phyloP scores from a whole-genome alignment of 2,329 filamentous ascomycete genomes.

The Colletotrichum chrysophilum region DNA sequence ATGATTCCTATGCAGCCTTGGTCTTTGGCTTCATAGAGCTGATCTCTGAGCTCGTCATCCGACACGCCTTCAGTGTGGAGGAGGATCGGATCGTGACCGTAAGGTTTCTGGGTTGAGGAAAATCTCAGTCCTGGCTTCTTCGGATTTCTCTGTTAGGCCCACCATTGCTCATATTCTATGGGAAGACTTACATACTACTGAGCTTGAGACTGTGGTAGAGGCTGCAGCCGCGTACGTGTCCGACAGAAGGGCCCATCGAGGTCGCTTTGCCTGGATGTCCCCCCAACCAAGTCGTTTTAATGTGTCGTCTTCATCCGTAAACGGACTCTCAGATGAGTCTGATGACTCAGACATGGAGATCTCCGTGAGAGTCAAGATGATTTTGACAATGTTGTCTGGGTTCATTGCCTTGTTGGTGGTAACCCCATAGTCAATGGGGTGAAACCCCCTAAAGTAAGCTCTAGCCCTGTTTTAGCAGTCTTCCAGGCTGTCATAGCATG shows the following conservation, averaged over 20 bases:
- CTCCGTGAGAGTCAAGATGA: conserved; percentile 24
- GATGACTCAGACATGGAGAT: conserved; percentile 18
- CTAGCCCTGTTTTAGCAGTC: neutral
- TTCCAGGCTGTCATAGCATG: neutral
- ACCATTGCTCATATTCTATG: neutral
- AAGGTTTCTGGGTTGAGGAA: neutral
- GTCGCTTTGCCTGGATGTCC: conserved; percentile 23
- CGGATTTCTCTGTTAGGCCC: neutral
- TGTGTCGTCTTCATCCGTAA: conserved; percentile 21
- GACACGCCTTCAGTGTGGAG: conserved; percentile 23
- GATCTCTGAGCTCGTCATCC: conserved; percentile 18
- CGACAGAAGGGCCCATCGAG: conserved; percentile 25
- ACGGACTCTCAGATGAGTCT: conserved; percentile 18
- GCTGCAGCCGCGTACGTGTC: conserved; percentile 27
- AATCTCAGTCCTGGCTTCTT: neutral
- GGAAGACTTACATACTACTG: conserved; percentile 13
- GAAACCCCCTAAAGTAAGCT: conserved; percentile 24
- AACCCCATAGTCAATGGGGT: conserved; percentile 26
- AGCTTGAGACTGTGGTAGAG: conserved; percentile 12
- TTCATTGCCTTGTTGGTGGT: conserved; percentile 19
- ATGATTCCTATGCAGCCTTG: conserved; percentile 27
- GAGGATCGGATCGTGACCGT: conserved; percentile 23
- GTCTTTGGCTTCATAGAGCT: conserved; percentile 24
- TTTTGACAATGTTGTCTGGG: conserved; percentile 24
- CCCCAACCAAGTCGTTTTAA: conserved; percentile 25